Base-by-base conservation (phyloP, 2,329 filamentous ascomycete species). In the Paramyrothecium roridum region DNA sequence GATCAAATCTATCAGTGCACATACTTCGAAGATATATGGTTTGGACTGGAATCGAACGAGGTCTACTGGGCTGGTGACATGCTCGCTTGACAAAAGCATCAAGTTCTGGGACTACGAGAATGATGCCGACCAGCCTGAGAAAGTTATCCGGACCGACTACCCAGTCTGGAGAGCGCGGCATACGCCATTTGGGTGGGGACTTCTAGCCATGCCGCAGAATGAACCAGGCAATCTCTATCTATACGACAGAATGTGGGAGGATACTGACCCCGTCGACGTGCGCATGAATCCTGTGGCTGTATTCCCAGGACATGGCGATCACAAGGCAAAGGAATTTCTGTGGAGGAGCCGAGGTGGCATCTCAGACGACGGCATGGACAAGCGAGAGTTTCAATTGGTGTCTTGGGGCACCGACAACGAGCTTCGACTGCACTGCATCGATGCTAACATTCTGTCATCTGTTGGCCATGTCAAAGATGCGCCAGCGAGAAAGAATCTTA, bases 21-120 rank as follows among this genome's bases (percentile, higher is more conserved):
- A 97, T 65, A 85, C 84, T 33, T 96, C 92, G 40, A 97, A 96
- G 72, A 96, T 97, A 57, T 97, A 97, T 68, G 93, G 93, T 26
- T 80, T 97, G 34, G 93, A 97, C 72, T 97, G 93, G 93, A 96
- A 96, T 67, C 84, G 93, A 52, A 88, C 88, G 13, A 80, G 86
- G 50, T 74, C 85, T 2, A 87, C 84, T 11, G 87, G 85, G 37
- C 78, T 97, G 52, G 85, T 91, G 7, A 97, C 93, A 3, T 97
- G 93, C 71, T 96, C 93, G 1, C 77, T 97, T 50, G 93, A 97
- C 68, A 91, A 88, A 68, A 96, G 88, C 45, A 93, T 97, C 73
- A 96, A 96, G 68, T 89, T 96, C 61, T 97, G 93, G 93, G 89
- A 96, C 69, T 91, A 92, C 63, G 70, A 64, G 54, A 77, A 82